A percentile compares a stretch with the other conserved stretches of the same genome.
Conservation (phyloP, 768 basidiomycete species). For the Hypholoma fasciculare region DNA sequence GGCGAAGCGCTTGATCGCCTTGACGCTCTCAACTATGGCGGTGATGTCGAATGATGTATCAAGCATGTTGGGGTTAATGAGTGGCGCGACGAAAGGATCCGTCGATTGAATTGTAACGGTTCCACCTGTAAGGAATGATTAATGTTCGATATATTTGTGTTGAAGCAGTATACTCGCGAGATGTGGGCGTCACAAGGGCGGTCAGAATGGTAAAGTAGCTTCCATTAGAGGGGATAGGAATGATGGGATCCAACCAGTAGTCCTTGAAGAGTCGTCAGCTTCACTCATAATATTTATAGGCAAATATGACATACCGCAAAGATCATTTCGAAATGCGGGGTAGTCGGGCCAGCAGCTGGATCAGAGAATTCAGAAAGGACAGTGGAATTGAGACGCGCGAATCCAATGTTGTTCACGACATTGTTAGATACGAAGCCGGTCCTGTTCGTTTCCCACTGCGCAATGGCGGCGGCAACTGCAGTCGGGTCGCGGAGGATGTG, state of each 20-base stretch:
- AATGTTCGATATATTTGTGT: neutral
- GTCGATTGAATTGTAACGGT: constrained; percentile 37
- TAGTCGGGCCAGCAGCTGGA: constrained; percentile 27
- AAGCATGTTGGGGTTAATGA: constrained; percentile 51
- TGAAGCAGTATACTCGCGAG: constrained; percentile 23
- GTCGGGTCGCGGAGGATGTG: constrained; percentile 19
- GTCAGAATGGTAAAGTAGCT: constrained; percentile 28
- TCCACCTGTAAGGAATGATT: constrained; percentile 29
- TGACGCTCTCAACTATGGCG: constrained; percentile 24
- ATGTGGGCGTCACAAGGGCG: constrained; percentile 30
- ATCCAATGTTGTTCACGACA: constrained; percentile 26
- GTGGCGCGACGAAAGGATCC: constrained; percentile 44
- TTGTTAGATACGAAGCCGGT: constrained; percentile 28
- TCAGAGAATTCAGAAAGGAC: constrained; percentile 23
- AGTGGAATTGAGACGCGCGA: constrained; percentile 24
- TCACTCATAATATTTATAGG: neutral
- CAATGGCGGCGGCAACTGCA: constrained; percentile 12
- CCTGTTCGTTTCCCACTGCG: constrained; percentile 24
- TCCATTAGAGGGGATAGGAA: constrained; percentile 20
- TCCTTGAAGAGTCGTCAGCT: constrained; percentile 5
- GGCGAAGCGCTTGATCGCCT: constrained; percentile 19
- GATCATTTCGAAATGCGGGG: constrained; percentile 31
- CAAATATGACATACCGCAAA: constrained; percentile 17
- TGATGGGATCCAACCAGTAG: constrained; percentile 10
- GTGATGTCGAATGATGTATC: constrained; percentile 25